Evolutionary conservation across 2,329 filamentous ascomycete genomes (phyloP), one percentile per base, ranked within the genome.

Genomic region (Aspergillus fumigatus): DNA sequence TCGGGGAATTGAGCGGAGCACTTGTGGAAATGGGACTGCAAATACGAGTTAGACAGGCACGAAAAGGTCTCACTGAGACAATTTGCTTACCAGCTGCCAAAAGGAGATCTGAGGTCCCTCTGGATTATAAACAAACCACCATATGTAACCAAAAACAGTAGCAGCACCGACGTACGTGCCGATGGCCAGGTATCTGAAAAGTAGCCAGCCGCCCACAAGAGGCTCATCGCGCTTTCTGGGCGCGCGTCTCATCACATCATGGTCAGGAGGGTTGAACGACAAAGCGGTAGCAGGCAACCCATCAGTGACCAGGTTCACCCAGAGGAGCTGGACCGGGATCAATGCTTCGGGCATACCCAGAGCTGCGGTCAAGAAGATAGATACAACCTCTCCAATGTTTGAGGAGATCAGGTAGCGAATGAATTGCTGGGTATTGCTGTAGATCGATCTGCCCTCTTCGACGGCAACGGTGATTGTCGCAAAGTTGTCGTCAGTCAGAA

Each of bases 401-500:
- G 93, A 97, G 8, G 93, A 97, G 74, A 99, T 99, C 59, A 99
- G 84, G 75, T 99, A 99, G 51, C 95, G 90, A 77, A 99, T 99
- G 77, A 99, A 99, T 74, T 99, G 94, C 73, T 99, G 94, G 5
- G 94, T 99, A 82, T 99, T 99, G 87, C 94, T 97, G 84, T 97
- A 99, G 77, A 99, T 99, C 62, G 92, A 92, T 61, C 94, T 89
- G 53, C 94, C 94, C 77, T 99, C 94, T 74, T 99, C 94, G 62
- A 99, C 92, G 51, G 94, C 94, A 55, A 91, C 82, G 73, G 96
- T 90, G 65, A 99, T 99, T 3, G 94, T 99, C 60, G 94, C 94
- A 75, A 99, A 99, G 81, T 99, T 99, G 78, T 97, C 92, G 77
- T 99, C 95, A 26, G 92, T 90, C 52, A 99, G 87, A 52, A 99